Conservation (phyloP, 2,329 filamentous ascomycete species). For the Fusarium chlamydosporum region DNA sequence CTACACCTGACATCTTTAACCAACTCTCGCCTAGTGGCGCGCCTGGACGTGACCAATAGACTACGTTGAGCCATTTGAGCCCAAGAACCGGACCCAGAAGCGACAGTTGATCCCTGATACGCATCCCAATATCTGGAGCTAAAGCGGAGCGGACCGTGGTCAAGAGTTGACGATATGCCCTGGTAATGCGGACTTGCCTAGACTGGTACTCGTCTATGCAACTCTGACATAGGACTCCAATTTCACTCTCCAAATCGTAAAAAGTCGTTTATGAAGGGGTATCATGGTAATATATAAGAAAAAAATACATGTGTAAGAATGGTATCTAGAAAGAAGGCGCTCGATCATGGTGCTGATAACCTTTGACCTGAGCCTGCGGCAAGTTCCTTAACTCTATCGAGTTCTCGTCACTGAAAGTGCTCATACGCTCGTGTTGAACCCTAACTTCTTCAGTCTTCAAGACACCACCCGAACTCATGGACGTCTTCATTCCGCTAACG, state of each 20-base stretch:
- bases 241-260: not conserved
- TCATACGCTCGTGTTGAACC: conserved; percentile 47
- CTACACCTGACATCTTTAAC: too few species aligned
- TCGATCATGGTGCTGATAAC: not conserved
- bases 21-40: too few species aligned
- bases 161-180: not conserved
- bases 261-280: not conserved
- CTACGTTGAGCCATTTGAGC: not conserved
- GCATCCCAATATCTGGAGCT: not conserved
- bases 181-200: not conserved
- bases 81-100: too few species aligned
- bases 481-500: conserved; percentile 11
- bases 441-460: conserved; percentile 53
- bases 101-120: not conserved
- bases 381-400: conserved; percentile 45
- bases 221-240: not conserved
- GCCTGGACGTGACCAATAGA: not conserved
- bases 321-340: conserved; percentile 21
- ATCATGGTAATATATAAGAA: conserved; percentile 2
- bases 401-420: conserved; percentile 38
- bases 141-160: not conserved
- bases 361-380: conserved; percentile 14
- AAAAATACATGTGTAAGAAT: not conserved
- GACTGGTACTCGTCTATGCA: not conserved
- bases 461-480: conserved; percentile 42